These are phyloP conservation scores for Blastomyces gilchristii DNA, from an alignment of 2,329 filamentous ascomycete genomes.

Conservation along the genomic window DNA sequence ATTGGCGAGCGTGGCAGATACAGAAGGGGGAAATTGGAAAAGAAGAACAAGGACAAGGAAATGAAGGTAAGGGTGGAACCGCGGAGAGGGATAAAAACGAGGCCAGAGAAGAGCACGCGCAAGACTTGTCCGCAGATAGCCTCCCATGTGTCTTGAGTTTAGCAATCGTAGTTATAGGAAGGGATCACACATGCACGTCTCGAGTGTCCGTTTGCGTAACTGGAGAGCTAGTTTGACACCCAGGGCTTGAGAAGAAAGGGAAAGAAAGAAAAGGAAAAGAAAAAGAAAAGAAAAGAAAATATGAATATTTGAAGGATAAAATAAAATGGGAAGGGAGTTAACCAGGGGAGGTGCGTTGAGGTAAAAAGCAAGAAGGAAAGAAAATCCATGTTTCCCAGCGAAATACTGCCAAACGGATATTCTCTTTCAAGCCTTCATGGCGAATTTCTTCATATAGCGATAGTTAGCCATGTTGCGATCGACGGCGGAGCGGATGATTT, in stretches of 20 bases:
- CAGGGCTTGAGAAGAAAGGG: background rate
- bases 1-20: background rate
- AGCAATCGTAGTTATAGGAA: background rate
- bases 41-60: background rate
- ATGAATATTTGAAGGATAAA: background rate
- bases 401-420: background rate
- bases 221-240: background rate
- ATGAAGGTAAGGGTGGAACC: too few relatives aligned
- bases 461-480: slow-evolving; percentile 51
- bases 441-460: slow-evolving; percentile 56
- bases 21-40: background rate
- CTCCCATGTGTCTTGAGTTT: background rate
- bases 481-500: slow-evolving; percentile 49
- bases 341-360: background rate
- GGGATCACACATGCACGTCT: background rate
- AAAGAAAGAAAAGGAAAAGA: background rate
- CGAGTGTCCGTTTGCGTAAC: background rate
- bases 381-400: background rate
- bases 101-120: background rate
- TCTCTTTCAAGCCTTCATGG: slow-evolving; percentile 40
- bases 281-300: background rate
- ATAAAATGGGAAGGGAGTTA: background rate
- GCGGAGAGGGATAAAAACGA: background rate
- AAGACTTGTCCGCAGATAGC: background rate
- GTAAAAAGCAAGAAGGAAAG: background rate